These are phyloP conservation scores for Blakeslea trispora DNA, from an alignment of 371 early-diverging fungal species.

Conservation along the genomic window DNA sequence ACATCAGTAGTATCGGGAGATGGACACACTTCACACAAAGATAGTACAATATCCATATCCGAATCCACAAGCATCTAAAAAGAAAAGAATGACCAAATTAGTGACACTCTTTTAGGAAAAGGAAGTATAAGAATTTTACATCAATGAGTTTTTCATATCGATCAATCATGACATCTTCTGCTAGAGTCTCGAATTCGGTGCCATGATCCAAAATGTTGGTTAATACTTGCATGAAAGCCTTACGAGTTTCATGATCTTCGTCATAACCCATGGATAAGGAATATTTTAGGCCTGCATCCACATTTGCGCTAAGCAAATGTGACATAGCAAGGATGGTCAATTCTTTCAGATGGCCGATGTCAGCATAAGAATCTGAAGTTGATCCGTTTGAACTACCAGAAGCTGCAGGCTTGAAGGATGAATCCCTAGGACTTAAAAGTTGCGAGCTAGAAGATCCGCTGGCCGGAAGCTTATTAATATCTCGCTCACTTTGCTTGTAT, in stretches of 20 bases:
- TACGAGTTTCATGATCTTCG: slow-evolving; percentile 84
- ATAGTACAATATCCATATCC: slow-evolving; percentile 75
- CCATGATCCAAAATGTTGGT: slow-evolving; percentile 88
- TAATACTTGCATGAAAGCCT: slow-evolving; percentile 90
- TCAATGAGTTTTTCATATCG: slow-evolving; percentile 78
- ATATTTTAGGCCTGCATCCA: slow-evolving; percentile 87
- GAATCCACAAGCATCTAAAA: slow-evolving; percentile 61
- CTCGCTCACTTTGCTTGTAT: slow-evolving; percentile 65
- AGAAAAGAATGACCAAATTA: background rate
- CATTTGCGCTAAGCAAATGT: slow-evolving; percentile 86
- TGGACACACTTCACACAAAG: slow-evolving; percentile 85
- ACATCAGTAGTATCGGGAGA: slow-evolving; percentile 83
- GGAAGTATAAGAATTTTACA: slow-evolving; percentile 31
- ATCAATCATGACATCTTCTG: slow-evolving; percentile 72
- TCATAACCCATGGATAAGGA: slow-evolving; percentile 90
- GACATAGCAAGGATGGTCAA: slow-evolving; percentile 85
- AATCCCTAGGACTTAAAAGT: background rate
- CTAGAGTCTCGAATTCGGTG: slow-evolving; percentile 82
- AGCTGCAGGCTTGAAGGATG: background rate
- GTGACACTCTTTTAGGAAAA: background rate
- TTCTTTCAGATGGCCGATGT: slow-evolving; percentile 72
- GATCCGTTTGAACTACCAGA: background rate
- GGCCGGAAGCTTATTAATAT: background rate
- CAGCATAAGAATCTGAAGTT: slow-evolving; percentile 30
- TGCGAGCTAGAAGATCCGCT: background rate